A percentile compares a stretch with the other conserved stretches of the same genome.
Conservation (phyloP, 768 basidiomycete species). For the Lactifluus piperatus region DNA sequence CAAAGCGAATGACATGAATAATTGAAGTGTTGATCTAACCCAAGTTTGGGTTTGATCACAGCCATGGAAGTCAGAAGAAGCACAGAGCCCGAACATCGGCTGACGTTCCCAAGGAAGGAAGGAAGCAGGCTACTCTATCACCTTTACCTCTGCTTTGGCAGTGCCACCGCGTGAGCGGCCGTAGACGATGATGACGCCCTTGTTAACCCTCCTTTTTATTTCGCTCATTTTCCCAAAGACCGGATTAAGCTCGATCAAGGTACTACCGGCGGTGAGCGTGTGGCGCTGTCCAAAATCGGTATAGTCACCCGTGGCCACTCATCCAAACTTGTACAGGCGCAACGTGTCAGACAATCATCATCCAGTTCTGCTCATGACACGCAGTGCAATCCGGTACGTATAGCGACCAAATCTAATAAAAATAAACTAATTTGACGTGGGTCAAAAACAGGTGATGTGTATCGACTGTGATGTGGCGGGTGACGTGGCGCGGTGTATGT, state of each 20-base stretch:
- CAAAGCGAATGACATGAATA: too few species aligned
- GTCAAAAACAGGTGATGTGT: slow-evolving; percentile 3
- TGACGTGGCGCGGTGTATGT: slow-evolving; percentile 15
- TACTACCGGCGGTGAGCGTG: not conserved
- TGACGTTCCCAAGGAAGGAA: too few species aligned
- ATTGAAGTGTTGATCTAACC: too few species aligned
- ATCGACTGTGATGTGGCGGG: slow-evolving; percentile 11
- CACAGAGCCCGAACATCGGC: too few species aligned
- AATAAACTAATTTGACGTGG: not conserved
- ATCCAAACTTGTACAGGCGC: not conserved
- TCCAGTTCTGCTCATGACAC: not conserved
- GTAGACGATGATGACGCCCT: not conserved
- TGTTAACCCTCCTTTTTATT: not conserved
- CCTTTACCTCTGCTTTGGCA: not conserved
- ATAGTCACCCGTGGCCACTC: not conserved
- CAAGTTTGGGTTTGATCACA: too few species aligned
- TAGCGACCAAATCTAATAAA: too few species aligned
- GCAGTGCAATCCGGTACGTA: slow-evolving; percentile 3
- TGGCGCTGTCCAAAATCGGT: not conserved
- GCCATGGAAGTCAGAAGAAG: too few species aligned
- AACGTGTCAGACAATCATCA: not conserved
- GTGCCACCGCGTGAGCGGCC: not conserved
- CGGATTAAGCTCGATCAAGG: not conserved
- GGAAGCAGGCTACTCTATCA: not conserved
- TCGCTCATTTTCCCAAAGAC: not conserved